A percentile compares a stretch with the other conserved stretches of the same genome.
Conservation (phyloP, 441 rosid genomes). For the Euphorbia celastroides region DNA sequence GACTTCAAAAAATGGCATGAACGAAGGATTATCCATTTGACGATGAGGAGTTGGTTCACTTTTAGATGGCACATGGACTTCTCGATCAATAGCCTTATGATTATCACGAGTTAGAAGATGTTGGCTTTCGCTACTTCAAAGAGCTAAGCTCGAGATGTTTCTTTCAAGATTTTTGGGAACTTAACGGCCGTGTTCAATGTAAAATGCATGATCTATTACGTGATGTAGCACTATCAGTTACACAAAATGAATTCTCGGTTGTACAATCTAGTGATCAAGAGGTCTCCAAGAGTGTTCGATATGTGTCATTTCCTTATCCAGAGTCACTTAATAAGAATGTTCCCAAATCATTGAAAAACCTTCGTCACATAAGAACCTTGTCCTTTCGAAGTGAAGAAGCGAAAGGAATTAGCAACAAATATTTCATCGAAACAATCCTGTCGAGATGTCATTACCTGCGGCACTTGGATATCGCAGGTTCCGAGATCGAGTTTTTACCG, state of each 20-base stretch:
- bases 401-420: not conserved
- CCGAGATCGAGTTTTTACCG: not conserved
- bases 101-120: slow-evolving; percentile 11
- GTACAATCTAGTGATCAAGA: not conserved
- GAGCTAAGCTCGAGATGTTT: not conserved
- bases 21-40: slow-evolving; percentile 6
- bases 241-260: not conserved
- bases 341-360: not conserved
- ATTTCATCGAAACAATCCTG: not conserved
- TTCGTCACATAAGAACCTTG: not conserved
- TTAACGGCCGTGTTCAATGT: not conserved
- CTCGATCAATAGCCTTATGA: not conserved
- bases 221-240: not conserved
- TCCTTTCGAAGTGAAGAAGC: not conserved
- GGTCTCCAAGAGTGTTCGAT: not conserved
- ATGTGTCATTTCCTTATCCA: not conserved
- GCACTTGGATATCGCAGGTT: not conserved
- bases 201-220: slow-evolving; percentile 10
- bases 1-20: slow-evolving; percentile 14
- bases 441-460: not conserved
- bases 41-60: not conserved
- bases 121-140: not conserved
- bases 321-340: not conserved
- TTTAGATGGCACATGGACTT: slow-evolving; percentile 20
- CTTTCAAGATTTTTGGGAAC: not conserved